Conservation (phyloP, 192 early-diverging fungal genomes). For the Coemansia sp. region DNA sequence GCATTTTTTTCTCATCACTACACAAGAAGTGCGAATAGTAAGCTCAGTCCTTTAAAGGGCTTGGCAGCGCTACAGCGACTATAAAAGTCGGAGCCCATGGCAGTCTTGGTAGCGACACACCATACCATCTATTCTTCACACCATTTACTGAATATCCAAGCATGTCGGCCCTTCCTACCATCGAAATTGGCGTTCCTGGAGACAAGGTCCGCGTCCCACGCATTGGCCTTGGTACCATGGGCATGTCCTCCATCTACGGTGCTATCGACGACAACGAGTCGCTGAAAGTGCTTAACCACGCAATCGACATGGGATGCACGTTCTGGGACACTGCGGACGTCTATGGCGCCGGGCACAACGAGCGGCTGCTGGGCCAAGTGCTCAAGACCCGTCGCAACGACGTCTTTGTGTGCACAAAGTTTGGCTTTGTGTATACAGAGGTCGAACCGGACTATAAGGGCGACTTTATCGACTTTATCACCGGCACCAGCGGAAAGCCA, state of each 20-base stretch:
- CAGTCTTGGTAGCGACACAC: background rate
- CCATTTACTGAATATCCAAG: background rate
- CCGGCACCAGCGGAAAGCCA: conserved; percentile 49
- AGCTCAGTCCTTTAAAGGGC: too few relatives aligned
- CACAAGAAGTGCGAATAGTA: too few relatives aligned
- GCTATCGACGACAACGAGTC: conserved; percentile 39
- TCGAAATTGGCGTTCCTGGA: conserved; percentile 35
- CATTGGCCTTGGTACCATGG: conserved; percentile 38
- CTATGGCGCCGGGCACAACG: conserved; percentile 63
- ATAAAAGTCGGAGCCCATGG: too few relatives aligned
- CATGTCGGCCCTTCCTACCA: conserved; percentile 15
- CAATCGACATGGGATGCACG: conserved; percentile 60
- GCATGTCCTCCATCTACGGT: conserved; percentile 53
- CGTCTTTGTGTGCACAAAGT: conserved; percentile 68
- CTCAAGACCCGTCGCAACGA: conserved; percentile 56
- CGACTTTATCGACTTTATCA: conserved; percentile 10
- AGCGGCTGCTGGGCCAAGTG: conserved; percentile 57
- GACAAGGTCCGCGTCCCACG: conserved; percentile 33
- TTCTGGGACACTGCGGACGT: conserved; percentile 67
- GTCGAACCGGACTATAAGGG: conserved; percentile 24
- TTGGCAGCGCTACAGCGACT: too few relatives aligned
- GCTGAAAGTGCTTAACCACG: conserved; percentile 48
- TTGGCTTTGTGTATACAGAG: conserved; percentile 36
- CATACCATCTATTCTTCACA: background rate
- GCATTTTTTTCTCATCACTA: too few relatives aligned